Base-by-base conservation (phyloP, 129 eudicot genomes). In the Chrysanthemum seticuspe region DNA sequence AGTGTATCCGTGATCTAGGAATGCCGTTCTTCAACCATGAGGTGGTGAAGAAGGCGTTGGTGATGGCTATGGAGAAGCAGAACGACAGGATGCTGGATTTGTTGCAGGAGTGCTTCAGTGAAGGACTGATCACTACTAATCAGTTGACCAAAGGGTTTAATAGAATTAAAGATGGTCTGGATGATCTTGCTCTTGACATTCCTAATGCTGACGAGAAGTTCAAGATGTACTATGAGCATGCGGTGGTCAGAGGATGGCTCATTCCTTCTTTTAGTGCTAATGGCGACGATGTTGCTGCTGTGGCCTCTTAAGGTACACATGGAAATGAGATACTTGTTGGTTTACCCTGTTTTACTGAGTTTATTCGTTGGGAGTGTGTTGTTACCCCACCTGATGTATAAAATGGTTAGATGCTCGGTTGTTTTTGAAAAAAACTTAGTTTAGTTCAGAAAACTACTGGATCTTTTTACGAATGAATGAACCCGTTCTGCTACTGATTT, bases 31-130 rank as follows among this genome's bases (percentile, higher is more conserved):
- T 92, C 71, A 92, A 83, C 74, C 98, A 92, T 9, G 98, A 92
- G 87, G 98, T 92, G 62, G 98, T 89, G 76, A 92, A 92, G 85
- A 92, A 83, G 71, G 95, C 95, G 11, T 63, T 92, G 81, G 91
- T 92, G 44, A 92, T 92, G 98, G 95, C 96, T 2, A 92, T 92
- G 98, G 98, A 92, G 85, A 92, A 92, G 89, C 84, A 92, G 85
- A 89, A 89, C 9, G 98, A 89, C 44, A 52, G 89, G 84, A 81
- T 92, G 85, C 85, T 89, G 80, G 91, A 92, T 72, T 76, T 92
- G 74, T 83, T 92, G 73, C 86, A 83, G 74, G 96, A 85, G 72
- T 92, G 98, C 75, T 92, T 66, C 75, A 74, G 84, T 31, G 98
- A 92, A 82, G 98, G 95, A 59, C 68, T 92, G 87, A 92, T 92